phyloP scores from a whole-genome alignment of 2,329 filamentous ascomycete genomes.

The Calonectria ilicicola region DNA sequence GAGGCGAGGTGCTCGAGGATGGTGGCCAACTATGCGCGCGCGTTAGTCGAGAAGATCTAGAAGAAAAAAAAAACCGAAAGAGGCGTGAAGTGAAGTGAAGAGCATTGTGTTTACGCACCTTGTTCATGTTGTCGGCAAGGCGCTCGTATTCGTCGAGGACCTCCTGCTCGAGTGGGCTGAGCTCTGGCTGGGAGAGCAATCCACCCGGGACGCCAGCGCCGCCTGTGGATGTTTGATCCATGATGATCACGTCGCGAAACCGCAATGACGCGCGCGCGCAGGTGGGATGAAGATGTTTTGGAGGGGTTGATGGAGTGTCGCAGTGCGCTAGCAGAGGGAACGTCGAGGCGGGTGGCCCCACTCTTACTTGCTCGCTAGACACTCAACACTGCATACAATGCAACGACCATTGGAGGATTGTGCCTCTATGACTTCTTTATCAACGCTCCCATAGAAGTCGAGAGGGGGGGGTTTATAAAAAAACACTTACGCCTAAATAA shows the following conservation, averaged over 20 bases:
- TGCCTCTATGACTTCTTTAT: too few relatives aligned
- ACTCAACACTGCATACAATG: too few relatives aligned
- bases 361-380: neutral
- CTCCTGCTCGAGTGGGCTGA: conserved; percentile 89
- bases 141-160: conserved; percentile 94
- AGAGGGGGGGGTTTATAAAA: too few relatives aligned
- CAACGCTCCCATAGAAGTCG: too few relatives aligned
- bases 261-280: conserved; percentile 2
- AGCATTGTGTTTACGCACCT: conserved; percentile 60
- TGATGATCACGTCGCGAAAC: conserved; percentile 12
- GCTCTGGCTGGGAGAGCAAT: conserved; percentile 62
- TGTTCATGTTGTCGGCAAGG: conserved; percentile 90
- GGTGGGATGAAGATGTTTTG: conserved; percentile 6
- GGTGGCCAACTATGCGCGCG: conserved; percentile 62
- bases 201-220: conserved; percentile 21
- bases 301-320: conserved; percentile 16
- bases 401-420: too few relatives aligned
- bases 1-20: conserved; percentile 74
- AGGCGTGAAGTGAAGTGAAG: neutral
- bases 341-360: neutral
- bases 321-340: neutral
- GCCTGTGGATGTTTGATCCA: conserved; percentile 38
- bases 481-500: too few relatives aligned
- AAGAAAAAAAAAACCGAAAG: too few relatives aligned
- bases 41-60: conserved; percentile 15